Percentiles rank a stretch among this genome's conserved stretches.
These are phyloP conservation scores for Penicillium sclerotigenum DNA, from an alignment of 2,329 filamentous ascomycete species.

Conservation along the genomic window DNA sequence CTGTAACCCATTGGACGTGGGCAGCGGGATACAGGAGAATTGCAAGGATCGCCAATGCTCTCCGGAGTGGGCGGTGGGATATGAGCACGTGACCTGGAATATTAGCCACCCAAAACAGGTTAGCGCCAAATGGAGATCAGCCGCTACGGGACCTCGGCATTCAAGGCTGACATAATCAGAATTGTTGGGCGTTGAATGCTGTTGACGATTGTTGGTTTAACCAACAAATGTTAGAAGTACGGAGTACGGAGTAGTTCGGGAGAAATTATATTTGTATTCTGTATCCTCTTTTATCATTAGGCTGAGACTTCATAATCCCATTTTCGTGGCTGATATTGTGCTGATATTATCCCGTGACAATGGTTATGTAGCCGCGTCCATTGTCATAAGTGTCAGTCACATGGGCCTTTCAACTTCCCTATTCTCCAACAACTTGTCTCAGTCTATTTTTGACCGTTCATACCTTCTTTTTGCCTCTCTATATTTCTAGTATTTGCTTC, in stretches of 20 bases:
- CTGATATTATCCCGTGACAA: slow-evolving; percentile 6
- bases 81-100: not conserved
- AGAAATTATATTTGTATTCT: not conserved
- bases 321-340: not conserved
- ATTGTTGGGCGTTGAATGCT: slow-evolving; percentile 22
- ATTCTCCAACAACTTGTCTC: slow-evolving; percentile 18
- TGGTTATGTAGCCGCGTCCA: slow-evolving; percentile 13
- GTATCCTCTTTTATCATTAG: no score
- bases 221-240: slow-evolving; percentile 1
- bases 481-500: slow-evolving; percentile 4
- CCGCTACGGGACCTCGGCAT: slow-evolving; percentile 23
- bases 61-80: slow-evolving; percentile 4
- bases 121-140: slow-evolving; percentile 18
- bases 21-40: slow-evolving; percentile 12
- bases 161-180: slow-evolving; percentile 18
- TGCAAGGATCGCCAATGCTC: slow-evolving; percentile 5
- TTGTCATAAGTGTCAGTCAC: slow-evolving; percentile 36
- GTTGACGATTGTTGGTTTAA: slow-evolving; percentile 7
- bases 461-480: slow-evolving; percentile 12
- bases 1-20: slow-evolving; percentile 33
- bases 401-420: slow-evolving; percentile 33
- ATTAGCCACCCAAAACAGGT: not conserved
- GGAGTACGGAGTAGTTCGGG: not conserved
- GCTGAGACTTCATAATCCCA: not conserved
- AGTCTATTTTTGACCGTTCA: slow-evolving; percentile 8